Percentiles rank a stretch among this genome's conserved stretches.
phyloP scores from a whole-genome alignment of 306 rosid species.

The Oxytropis ochrocephala region DNA sequence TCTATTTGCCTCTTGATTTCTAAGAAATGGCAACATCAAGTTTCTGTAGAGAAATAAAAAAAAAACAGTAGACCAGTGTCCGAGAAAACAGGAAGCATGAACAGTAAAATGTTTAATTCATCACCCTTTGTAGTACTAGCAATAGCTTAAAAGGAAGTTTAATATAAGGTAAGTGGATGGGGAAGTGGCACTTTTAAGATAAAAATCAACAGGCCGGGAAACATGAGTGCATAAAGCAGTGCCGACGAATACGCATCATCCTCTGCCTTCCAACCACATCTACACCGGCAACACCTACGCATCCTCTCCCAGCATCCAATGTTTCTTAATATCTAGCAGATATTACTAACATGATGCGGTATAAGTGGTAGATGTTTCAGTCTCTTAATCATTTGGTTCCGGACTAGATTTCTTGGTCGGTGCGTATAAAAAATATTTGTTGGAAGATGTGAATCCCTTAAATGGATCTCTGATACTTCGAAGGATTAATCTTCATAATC shows the following conservation, averaged over 20 bases:
- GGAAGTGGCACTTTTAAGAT: conserved; percentile 22
- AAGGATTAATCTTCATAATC: too few relatives aligned
- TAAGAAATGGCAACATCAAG: conserved; percentile 38
- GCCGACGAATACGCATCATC: conserved; percentile 33
- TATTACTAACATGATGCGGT: too few relatives aligned
- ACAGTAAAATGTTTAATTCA: conserved; percentile 9
- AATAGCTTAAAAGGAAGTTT: conserved; percentile 19
- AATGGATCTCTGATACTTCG: too few relatives aligned
- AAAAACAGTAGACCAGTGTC: conserved; percentile 28
- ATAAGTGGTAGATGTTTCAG: too few relatives aligned
- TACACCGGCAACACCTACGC: conserved; percentile 30
- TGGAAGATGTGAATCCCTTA: too few relatives aligned
- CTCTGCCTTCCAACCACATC: conserved; percentile 25
- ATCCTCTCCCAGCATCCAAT: conserved; percentile 22
- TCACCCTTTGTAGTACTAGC: not conserved
- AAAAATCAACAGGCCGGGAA: conserved; percentile 20
- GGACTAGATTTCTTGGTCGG: too few relatives aligned
- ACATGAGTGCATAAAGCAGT: conserved; percentile 40
- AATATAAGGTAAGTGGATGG: not conserved
- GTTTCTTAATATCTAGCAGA: too few relatives aligned
- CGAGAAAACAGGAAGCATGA: conserved; percentile 47
- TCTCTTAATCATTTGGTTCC: too few relatives aligned
- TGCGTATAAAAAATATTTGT: too few relatives aligned
- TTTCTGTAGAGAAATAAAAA: conserved; percentile 8
- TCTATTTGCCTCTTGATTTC: conserved; percentile 13